Conservation (phyloP, 345 rosid genomes). For the Eucalyptus cladocalyx region DNA sequence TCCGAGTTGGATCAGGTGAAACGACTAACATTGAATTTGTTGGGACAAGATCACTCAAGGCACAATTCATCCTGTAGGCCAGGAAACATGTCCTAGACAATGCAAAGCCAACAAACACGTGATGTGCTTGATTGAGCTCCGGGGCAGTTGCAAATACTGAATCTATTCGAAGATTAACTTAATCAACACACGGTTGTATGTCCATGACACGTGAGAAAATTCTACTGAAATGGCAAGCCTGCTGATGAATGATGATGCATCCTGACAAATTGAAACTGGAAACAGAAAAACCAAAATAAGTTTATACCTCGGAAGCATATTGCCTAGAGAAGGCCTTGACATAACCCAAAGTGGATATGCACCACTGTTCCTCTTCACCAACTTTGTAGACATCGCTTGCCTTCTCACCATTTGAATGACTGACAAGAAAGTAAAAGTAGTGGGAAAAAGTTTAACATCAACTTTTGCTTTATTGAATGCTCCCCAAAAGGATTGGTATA, state of each 20-base stretch:
- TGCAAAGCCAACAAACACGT: not conserved
- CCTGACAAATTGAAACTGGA: not conserved
- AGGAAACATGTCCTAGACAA: not conserved
- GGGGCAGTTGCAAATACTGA: not conserved
- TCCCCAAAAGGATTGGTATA: not conserved
- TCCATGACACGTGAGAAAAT: not conserved
- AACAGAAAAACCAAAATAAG: not conserved
- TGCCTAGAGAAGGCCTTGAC: slow-evolving; percentile 86
- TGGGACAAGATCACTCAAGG: not conserved
- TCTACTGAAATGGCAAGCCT: not conserved
- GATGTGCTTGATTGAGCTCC: not conserved
- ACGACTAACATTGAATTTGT: not conserved
- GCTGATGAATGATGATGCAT: not conserved
- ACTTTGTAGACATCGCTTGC: slow-evolving; percentile 18
- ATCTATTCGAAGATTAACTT: not conserved
- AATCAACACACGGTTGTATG: not conserved
- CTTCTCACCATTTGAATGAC: slow-evolving; percentile 38
- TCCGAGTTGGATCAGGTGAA: not conserved
- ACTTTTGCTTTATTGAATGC: not conserved
- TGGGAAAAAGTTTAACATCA: not conserved
- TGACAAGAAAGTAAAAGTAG: slow-evolving; percentile 4
- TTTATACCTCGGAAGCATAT: slow-evolving; percentile 76
- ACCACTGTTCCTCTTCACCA: slow-evolving; percentile 92
- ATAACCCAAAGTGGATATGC: slow-evolving; percentile 81
- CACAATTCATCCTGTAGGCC: not conserved